Conservation (phyloP, 495 filamentous ascomycete genomes). For the Aspergillus campestris region DNA sequence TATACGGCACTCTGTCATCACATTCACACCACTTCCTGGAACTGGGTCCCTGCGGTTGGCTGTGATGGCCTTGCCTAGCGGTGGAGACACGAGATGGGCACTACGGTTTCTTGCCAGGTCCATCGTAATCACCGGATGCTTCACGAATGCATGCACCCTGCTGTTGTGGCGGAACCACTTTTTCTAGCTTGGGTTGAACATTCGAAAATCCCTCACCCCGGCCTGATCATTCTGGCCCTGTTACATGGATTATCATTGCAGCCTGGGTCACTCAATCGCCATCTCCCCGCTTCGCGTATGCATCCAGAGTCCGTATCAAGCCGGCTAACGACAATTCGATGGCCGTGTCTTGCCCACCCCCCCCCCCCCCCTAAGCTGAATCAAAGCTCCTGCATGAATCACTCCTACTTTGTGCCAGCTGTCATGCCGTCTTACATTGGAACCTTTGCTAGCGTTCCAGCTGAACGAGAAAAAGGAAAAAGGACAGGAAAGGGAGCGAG, state of each 20-base stretch:
- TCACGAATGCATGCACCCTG: constrained; percentile 37
- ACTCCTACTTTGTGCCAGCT: constrained; percentile 30
- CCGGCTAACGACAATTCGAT: constrained; percentile 13
- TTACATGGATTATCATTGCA: constrained; percentile 26
- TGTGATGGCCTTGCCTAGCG: constrained; percentile 22
- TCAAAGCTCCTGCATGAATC: constrained; percentile 34
- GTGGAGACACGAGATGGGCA: constrained; percentile 34
- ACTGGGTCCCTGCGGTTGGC: constrained; percentile 27
- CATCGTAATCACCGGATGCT: constrained; percentile 28
- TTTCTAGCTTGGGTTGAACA: constrained; percentile 20
- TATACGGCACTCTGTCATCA: constrained; percentile 25
- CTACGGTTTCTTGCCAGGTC: constrained; percentile 25
- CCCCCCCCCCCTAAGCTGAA: constrained; percentile 18
- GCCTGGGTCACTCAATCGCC: constrained; percentile 23
- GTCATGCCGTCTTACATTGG: constrained; percentile 32
- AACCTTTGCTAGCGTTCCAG: constrained; percentile 20
- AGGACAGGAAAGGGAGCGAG: constrained; percentile 5
- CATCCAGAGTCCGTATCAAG: constrained; percentile 11
- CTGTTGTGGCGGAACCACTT: constrained; percentile 29
- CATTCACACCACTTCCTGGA: constrained; percentile 23
- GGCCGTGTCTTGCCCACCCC: not conserved
- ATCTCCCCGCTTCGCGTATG: constrained; percentile 27
- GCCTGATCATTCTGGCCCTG: constrained; percentile 18
- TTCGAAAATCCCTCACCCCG: constrained; percentile 39
- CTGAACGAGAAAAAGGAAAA: constrained; percentile 7